Evolutionary conservation across 1,139 yeast genomes (phyloP), one percentile per base, ranked within the genome.

Genomic region (Yueomyces sp.): DNA sequence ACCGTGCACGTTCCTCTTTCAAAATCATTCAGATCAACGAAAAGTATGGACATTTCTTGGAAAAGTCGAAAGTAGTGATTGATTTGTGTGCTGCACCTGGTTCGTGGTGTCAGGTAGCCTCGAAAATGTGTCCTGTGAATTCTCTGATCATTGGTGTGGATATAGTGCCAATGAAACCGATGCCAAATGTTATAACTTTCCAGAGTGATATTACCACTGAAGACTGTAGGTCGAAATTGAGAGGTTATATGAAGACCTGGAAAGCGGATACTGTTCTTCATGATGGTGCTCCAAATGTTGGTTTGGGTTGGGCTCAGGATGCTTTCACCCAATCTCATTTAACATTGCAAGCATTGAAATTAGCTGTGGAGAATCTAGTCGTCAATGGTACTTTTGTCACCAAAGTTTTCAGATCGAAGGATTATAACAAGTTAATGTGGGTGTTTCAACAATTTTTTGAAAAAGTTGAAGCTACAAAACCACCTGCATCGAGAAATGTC

Each of bases 21-120:
- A 91, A 91, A 65, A 78, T 91, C 54, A 73, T 93, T 46, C 99
- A 91, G 64, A 85, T 91, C 49, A 91, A 93, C 67, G 96, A 93
- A 61, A 91, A 91, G 62, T 93, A 78, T 69, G 96, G 96, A 31
- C 96, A 87, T 64, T 91, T 91, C 62, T 68, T 89, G 47, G 96
- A 89, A 57, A 83, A 84, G 63, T 87, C 97, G n/a, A 91, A 86
- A 64, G 97, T 91, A 39, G 96, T 91, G 38, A 85, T 91, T 44
- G 99, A 91, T 75, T 72, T 91, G 54, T 91, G 99, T 81, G 97
- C 98, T 45, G 98, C 98, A 3, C 98, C 99, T 33, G 99, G 99
- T 46, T 87, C 96, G 3, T 91, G 98, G 97, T 91, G 98, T 73
- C 99, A 91, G 67, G 98, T 93, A 38, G 98, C 98, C 1, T 78